Base-by-base conservation (phyloP, 345 rosid species). In the Gynandropsis gynandra region DNA sequence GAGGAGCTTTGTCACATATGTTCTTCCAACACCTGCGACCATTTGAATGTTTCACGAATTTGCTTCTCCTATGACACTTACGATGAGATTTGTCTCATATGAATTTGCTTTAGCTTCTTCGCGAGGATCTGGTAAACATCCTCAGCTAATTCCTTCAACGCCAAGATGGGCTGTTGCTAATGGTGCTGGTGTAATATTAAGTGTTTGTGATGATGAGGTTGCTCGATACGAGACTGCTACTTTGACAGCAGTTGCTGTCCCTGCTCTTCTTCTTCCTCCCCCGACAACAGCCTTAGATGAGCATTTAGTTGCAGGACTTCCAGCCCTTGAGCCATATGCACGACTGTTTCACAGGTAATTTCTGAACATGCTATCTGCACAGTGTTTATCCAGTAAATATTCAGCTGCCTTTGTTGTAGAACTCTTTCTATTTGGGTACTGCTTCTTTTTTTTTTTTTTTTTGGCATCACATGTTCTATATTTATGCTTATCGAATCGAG, bases 141-240 rank as follows among this genome's bases (percentile, higher is more conserved):
- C 98, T 59, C 96, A 90, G 62, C 82, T 87, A 60, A 73, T 90
- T 80, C 92, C 80, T 40, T 80, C 98, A 8, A 80, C 96, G 12
- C 98, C 98, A 33, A 76, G 96, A 61, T 90, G 98, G 98, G 98
- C 98, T 15, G 96, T 90, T 61, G 98, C 98, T 42, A 90, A 90
- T 70, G 96, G 98, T 61, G 98, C 98, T 19, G 98, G 98, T 64
- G 96, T 90, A 16, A 90, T 90, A 53, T 66, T 90, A 59, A 90
- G 98, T 46, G 98, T 90, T 54, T 90, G 98, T 56, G 98, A 90
- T 41, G 98, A 90, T 42, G 98, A 90, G 78, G 95, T 90, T 62
- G 80, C 89, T 53, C 96, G 95, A 47, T 87, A 90, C 16, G 96
- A 87, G 71, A 87, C 98, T 59, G 85, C 96, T 43, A 82, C 96